Conservation (phyloP, 352 stramenopile species). For the Phytopythium oedochilum region DNA sequence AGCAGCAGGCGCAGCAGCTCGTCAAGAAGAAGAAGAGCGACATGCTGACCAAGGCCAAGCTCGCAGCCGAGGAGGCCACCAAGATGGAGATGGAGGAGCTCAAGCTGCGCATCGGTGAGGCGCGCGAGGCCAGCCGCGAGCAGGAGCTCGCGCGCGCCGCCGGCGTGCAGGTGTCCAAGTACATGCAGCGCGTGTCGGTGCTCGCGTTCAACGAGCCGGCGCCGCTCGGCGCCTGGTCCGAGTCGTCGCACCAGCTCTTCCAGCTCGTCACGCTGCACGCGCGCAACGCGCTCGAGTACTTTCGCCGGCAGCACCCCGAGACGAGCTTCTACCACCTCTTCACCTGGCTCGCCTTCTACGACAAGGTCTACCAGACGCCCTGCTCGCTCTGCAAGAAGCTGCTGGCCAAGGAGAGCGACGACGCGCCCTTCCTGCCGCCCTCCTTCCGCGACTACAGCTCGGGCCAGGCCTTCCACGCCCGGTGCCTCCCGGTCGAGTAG, state of each 20-base stretch:
- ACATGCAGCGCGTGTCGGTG: constrained; percentile 78
- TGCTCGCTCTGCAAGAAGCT: constrained; percentile 86
- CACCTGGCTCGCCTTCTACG: constrained; percentile 82
- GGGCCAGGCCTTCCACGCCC: constrained; percentile 78
- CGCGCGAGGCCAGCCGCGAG: constrained; percentile 75
- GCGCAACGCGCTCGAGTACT: constrained; percentile 76
- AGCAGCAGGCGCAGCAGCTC: constrained; percentile 66
- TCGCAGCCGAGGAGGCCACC: constrained; percentile 79
- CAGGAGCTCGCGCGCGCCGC: constrained; percentile 72
- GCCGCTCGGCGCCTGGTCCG: constrained; percentile 72
- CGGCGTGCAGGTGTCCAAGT: constrained; percentile 79
- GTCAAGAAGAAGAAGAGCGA: constrained; percentile 87
- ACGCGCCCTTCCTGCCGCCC: constrained; percentile 75
- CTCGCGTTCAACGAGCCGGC: constrained; percentile 79
- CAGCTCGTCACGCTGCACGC: constrained; percentile 70
- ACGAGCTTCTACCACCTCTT: constrained; percentile 87
- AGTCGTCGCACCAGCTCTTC: constrained; percentile 79
- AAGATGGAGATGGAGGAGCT: constrained; percentile 89
- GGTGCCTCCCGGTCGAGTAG: constrained; percentile 68
- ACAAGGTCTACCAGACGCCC: constrained; percentile 87
- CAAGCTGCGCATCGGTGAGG: constrained; percentile 71
- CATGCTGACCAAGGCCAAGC: constrained; percentile 84
- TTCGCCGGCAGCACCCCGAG: constrained; percentile 81
- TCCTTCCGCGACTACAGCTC: constrained; percentile 85
- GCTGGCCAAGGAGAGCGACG: constrained; percentile 72